A percentile compares a stretch with the other conserved stretches of the same genome.
Evolutionary conservation across 495 filamentous ascomycete species (phyloP).

Genomic region (Lasiosphaeria hispida): DNA sequence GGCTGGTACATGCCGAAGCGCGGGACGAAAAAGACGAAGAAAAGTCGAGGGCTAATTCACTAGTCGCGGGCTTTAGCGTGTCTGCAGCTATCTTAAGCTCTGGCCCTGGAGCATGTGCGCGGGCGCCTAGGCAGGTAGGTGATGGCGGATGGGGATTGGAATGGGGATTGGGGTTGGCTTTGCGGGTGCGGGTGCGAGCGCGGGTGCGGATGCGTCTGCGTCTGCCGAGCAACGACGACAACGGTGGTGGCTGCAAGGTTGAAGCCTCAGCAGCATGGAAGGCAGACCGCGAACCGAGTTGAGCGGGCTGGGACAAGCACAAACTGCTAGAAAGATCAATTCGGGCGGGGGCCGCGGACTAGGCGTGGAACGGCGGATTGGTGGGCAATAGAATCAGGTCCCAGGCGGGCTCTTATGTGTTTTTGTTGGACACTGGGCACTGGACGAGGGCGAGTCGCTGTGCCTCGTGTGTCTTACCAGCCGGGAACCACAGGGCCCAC

Average conservation of each 20-base stretch:
- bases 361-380: no score
- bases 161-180: not conserved
- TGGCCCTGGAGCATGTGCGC: slow-evolving; percentile 8
- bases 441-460: not conserved
- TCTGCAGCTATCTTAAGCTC: not conserved
- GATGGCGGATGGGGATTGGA: not conserved
- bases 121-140: not conserved
- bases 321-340: not conserved
- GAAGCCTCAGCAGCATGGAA: slow-evolving; percentile 9
- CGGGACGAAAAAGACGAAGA: not conserved
- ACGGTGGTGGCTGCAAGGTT: slow-evolving; percentile 1
- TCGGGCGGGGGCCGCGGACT: not conserved
- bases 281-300: slow-evolving; percentile 2
- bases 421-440: slow-evolving; percentile 1
- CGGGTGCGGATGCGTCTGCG: not conserved
- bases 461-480: slow-evolving; percentile 8
- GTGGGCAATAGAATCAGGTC: not conserved
- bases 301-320: not conserved
- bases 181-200: no score
- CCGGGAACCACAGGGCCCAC: slow-evolving; percentile 11
- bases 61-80: not conserved
- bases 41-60: not conserved
- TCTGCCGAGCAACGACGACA: slow-evolving; percentile 3
- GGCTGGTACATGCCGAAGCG: slow-evolving; percentile 53
- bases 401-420: not conserved